These are phyloP conservation scores for Inga laurina DNA, from an alignment of 306 rosid species.

Conservation along the genomic window DNA sequence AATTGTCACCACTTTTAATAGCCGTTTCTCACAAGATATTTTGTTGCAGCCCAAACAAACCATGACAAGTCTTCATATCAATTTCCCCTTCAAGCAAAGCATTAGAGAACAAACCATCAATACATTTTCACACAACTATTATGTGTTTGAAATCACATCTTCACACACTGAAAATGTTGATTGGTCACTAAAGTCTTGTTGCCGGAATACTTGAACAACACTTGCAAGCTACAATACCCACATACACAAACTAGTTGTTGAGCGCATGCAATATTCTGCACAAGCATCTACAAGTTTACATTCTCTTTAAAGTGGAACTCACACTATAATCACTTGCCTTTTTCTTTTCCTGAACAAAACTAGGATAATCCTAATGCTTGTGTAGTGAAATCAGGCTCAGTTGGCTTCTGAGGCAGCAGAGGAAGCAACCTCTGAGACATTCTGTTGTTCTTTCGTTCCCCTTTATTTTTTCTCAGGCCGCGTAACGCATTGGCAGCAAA, in stretches of 20 bases:
- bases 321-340: neutral
- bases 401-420: conserved; percentile 67
- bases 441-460: conserved; percentile 14
- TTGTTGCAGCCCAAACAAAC: neutral
- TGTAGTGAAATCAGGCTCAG: conserved; percentile 64
- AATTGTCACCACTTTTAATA: neutral
- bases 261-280: neutral
- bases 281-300: neutral
- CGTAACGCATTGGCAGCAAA: conserved; percentile 42
- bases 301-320: neutral
- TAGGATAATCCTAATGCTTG: conserved; percentile 8
- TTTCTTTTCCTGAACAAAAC: neutral
- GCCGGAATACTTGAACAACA: neutral
- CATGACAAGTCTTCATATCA: neutral
- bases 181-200: neutral
- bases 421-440: conserved; percentile 42
- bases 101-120: neutral
- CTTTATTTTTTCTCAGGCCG: conserved; percentile 37
- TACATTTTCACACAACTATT: neutral
- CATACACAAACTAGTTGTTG: neutral
- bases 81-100: neutral
- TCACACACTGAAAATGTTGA: neutral
- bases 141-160: neutral
- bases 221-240: neutral
- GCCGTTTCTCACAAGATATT: neutral